A percentile compares a stretch with the other conserved stretches of the same genome.
Evolutionary conservation across 2,329 filamentous ascomycete species (phyloP).

Genomic region (Pestalotiopsis sp.): DNA sequence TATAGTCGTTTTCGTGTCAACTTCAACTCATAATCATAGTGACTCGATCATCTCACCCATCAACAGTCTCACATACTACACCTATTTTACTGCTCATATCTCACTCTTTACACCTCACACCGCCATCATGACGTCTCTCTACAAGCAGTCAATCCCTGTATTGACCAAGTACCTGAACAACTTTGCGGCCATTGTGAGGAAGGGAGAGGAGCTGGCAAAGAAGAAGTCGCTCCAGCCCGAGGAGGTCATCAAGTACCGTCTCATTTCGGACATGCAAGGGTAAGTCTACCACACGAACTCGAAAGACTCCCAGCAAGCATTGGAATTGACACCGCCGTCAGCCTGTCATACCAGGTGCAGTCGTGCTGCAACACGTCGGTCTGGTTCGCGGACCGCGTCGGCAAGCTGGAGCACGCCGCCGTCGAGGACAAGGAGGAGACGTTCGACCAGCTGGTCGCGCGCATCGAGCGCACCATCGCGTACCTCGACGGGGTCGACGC

Average conservation of each 20-base stretch:
- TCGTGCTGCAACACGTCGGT: slow-evolving; percentile 18
- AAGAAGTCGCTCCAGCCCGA: slow-evolving; percentile 19
- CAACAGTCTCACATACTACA: background rate
- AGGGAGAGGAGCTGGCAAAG: slow-evolving; percentile 12
- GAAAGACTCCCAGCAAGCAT: background rate
- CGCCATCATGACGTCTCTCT: slow-evolving; percentile 16
- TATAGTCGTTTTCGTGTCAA: background rate
- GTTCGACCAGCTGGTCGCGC: slow-evolving; percentile 48
- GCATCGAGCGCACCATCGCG: slow-evolving; percentile 48
- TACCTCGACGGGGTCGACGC: slow-evolving; percentile 46
- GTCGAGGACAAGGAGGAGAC: slow-evolving; percentile 41
- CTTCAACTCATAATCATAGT: background rate
- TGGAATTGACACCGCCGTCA: background rate
- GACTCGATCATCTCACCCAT: background rate
- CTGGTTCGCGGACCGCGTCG: slow-evolving; percentile 19
- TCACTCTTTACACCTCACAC: background rate
- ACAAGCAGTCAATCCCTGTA: slow-evolving; percentile 21
- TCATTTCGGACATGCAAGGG: slow-evolving; percentile 17
- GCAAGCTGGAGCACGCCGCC: slow-evolving; percentile 13
- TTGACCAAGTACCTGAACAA: slow-evolving; percentile 18
- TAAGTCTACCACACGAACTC: background rate
- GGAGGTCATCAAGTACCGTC: slow-evolving; percentile 16
- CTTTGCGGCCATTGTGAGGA: slow-evolving; percentile 15
- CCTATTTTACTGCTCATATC: background rate
- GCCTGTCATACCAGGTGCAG: slow-evolving; percentile 17